Evolutionary conservation across 208 protist genomes (phyloP).

Genomic region (Leishmania tarentolae): DNA sequence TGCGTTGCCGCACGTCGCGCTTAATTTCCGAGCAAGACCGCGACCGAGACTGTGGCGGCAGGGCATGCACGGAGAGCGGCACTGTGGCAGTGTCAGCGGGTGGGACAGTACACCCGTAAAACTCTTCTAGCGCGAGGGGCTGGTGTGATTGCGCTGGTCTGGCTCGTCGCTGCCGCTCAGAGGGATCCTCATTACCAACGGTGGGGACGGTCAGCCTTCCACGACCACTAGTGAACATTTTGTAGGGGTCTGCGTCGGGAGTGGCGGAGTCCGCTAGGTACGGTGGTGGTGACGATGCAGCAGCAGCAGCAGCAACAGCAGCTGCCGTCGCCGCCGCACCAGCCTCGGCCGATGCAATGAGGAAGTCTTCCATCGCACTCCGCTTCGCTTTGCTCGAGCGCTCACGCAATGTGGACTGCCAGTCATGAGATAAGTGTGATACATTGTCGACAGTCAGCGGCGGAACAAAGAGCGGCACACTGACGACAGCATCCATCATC

Average conservation of each 20-base stretch:
- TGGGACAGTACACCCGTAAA: background rate
- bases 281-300: background rate
- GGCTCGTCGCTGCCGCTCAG: background rate
- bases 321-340: slow-evolving; percentile 9
- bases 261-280: background rate
- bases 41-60: background rate
- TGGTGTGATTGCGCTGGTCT: background rate
- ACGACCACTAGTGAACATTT: background rate
- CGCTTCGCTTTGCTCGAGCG: slow-evolving; percentile 26
- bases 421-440: slow-evolving; percentile 39
- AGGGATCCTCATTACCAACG: background rate
- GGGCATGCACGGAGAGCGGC: background rate
- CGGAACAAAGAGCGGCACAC: slow-evolving; percentile 35
- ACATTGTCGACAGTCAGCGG: slow-evolving; percentile 37
- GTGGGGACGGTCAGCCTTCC: background rate
- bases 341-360: slow-evolving; percentile 32
- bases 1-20: background rate
- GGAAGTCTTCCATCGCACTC: slow-evolving; percentile 27
- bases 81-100: background rate
- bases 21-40: background rate
- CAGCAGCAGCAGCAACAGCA: background rate
- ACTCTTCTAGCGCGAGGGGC: background rate
- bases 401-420: slow-evolving; percentile 44
- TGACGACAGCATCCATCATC: background rate
- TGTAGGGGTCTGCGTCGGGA: background rate